Base-by-base conservation (phyloP, 169 alveolate genomes). In the Perkinsus chesapeaki region DNA sequence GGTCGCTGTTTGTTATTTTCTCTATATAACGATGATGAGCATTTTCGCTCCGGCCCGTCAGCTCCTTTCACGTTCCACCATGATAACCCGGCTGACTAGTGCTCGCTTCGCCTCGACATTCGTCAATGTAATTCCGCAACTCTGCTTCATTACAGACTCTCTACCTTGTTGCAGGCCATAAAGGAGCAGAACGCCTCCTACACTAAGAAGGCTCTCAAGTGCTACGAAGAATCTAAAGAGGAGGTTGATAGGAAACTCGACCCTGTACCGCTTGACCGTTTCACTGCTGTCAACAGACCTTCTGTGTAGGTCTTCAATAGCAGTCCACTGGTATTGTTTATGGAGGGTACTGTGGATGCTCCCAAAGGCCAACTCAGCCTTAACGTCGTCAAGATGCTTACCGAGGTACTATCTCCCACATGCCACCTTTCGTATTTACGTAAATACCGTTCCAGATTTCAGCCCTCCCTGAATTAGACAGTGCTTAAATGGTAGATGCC, bases 351-450 rank as follows among this genome's bases (percentile, higher is more conserved):
- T 0, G 92, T 91, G 7, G 95, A 93, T 39, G 90, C 34, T 36
- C 95, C 95, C 3, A 39, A 73, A 9, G 48, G 92, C 9, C 90
- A 91, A n/a, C 34, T 48, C 73, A 73, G 93, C 82, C 37, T 93
- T 91, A 93, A 93, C 73, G 93, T 92, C 39, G 95, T 93, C 92
- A 91, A 92, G 60, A 93, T 93, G 93, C 95, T 93, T 39, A 91
- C 93, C 3, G 82, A 60, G 82, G 82, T 60, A 60, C 7, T 60
- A 60, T 23, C n/a, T n/a, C n/a, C n/a, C n/a, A n/a, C n/a, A n/a
- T n/a, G n/a, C n/a, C n/a, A n/a, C n/a, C n/a, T n/a, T n/a, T n/a
- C n/a, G n/a, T n/a, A n/a, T n/a, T n/a, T n/a, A n/a, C n/a, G n/a
- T n/a, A n/a, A n/a, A n/a, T n/a, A n/a, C n/a, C n/a, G n/a, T n/a